phyloP scores from a whole-genome alignment of 1,284 basidiomycete species.

The Ganoderma meredithae region DNA sequence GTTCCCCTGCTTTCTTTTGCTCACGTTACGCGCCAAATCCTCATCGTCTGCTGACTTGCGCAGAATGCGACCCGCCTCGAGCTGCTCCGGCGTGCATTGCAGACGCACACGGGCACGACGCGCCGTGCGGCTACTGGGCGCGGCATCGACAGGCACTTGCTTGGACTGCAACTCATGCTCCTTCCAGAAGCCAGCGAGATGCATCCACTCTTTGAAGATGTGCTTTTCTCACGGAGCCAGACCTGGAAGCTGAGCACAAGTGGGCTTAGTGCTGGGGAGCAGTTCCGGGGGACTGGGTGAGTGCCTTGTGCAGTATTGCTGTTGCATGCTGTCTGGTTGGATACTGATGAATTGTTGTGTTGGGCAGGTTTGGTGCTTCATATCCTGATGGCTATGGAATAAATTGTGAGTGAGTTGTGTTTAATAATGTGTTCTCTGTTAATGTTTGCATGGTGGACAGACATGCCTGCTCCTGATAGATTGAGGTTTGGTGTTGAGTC shows the following conservation, averaged over 20 bases:
- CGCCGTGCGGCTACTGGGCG: slow-evolving; percentile 84
- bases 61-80: slow-evolving; percentile 34
- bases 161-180: slow-evolving; percentile 83
- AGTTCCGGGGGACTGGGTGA: slow-evolving; percentile 91
- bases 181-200: slow-evolving; percentile 49
- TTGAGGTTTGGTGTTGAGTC: slow-evolving; percentile 97
- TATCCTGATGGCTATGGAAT: slow-evolving; percentile 92
- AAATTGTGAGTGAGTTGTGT: slow-evolving; percentile 73
- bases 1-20: slow-evolving; percentile 23
- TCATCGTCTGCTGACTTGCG: neutral
- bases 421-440: neutral
- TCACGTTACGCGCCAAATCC: neutral
- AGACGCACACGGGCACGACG: slow-evolving; percentile 79
- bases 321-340: neutral
- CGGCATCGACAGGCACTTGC: slow-evolving; percentile 92
- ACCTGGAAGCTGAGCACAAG: slow-evolving; percentile 95
- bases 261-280: slow-evolving; percentile 85
- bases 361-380: slow-evolving; percentile 72
- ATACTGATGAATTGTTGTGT: neutral
- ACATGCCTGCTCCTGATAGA: slow-evolving; percentile 81
- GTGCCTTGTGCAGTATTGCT: neutral
- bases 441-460: slow-evolving; percentile 49
- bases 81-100: slow-evolving; percentile 74
- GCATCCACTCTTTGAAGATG: slow-evolving; percentile 76
- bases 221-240: slow-evolving; percentile 79